These are phyloP conservation scores for Boletus subparvulus DNA, from an alignment of 768 basidiomycete genomes.

Conservation along the genomic window DNA sequence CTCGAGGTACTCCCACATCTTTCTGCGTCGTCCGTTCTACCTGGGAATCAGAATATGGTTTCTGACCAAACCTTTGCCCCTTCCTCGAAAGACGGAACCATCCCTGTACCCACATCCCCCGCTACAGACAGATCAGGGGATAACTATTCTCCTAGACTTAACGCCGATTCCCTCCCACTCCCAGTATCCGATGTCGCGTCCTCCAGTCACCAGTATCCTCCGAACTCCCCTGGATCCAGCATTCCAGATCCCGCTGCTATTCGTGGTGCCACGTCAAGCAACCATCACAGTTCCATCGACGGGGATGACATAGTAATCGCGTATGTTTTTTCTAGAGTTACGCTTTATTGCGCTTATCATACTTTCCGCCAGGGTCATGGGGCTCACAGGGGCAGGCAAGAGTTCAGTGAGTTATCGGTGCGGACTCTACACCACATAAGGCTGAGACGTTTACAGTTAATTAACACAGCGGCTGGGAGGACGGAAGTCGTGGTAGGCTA, in stretches of 20 bases:
- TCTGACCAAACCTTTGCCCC: neutral
- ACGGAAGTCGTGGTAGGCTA: neutral
- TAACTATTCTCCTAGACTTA: neutral
- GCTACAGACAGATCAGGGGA: neutral
- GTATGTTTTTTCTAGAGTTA: slow-evolving; percentile 4
- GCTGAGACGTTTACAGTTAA: slow-evolving; percentile 8
- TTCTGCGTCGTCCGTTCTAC: neutral
- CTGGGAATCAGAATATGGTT: neutral
- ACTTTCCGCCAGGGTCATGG: slow-evolving; percentile 13
- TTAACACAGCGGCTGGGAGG: slow-evolving; percentile 8
- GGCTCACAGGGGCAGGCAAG: slow-evolving; percentile 15
- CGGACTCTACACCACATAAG: neutral
- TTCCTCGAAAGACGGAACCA: neutral
- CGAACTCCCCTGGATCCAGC: neutral
- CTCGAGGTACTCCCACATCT: too few relatives aligned
- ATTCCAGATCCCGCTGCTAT: neutral
- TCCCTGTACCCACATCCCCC: neutral
- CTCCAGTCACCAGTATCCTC: neutral
- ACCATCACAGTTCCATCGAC: neutral
- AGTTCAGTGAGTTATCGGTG: slow-evolving; percentile 16
- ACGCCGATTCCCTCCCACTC: neutral
- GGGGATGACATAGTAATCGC: slow-evolving; percentile 17
- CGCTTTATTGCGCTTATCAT: neutral
- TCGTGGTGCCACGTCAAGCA: neutral
- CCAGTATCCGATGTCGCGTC: neutral